Conservation (phyloP, 345 rosid genomes). For the Eutrema yunnanense region DNA sequence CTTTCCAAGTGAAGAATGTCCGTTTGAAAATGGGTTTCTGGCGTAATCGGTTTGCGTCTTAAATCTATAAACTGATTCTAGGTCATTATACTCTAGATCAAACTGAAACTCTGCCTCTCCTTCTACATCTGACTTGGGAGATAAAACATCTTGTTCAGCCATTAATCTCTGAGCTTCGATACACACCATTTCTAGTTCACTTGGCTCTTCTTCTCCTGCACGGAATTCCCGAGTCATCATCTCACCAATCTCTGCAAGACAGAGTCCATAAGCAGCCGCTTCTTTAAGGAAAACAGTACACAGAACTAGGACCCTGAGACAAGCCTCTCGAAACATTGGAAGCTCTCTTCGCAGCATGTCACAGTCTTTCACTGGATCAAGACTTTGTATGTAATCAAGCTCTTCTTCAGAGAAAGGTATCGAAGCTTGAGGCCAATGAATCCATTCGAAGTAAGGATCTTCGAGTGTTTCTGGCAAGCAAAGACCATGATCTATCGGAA, state of each 20-base stretch:
- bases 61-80: slow-evolving; percentile 6
- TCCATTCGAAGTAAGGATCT: slow-evolving; percentile 72
- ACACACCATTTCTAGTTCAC: slow-evolving; percentile 54
- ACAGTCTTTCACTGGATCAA: slow-evolving; percentile 44
- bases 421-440: slow-evolving; percentile 71
- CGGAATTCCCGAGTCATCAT: slow-evolving; percentile 61
- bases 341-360: slow-evolving; percentile 50
- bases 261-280: slow-evolving; percentile 44
- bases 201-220: slow-evolving; percentile 49
- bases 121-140: slow-evolving; percentile 23
- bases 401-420: slow-evolving; percentile 72
- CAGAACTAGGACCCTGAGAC: slow-evolving; percentile 44
- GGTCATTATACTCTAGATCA: slow-evolving; percentile 37
- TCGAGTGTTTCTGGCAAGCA: slow-evolving; percentile 63
- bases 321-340: slow-evolving; percentile 62
- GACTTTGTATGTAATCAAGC: slow-evolving; percentile 47
- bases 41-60: neutral
- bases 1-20: slow-evolving; percentile 34
- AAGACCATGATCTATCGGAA: slow-evolving; percentile 68
- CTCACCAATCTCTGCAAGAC: slow-evolving; percentile 50
- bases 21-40: slow-evolving; percentile 28
- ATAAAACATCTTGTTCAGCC: slow-evolving; percentile 25
- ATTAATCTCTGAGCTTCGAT: slow-evolving; percentile 43
- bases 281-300: slow-evolving; percentile 57
- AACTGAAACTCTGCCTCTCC: slow-evolving; percentile 39